These are phyloP conservation scores for Paramecium sonneborni DNA, from an alignment of 73 alveolate genomes.

Conservation along the genomic window DNA sequence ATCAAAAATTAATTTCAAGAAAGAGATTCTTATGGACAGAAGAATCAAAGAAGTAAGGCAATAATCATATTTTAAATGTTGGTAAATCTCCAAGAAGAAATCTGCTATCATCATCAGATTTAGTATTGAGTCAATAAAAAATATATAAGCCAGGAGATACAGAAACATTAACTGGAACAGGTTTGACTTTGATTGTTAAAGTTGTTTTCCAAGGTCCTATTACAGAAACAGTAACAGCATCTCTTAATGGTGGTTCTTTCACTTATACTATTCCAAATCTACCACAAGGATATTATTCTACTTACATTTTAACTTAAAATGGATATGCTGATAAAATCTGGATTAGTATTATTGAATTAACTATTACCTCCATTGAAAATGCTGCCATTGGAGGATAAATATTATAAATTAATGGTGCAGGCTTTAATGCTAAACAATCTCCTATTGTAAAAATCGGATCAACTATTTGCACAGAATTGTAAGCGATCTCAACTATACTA, in stretches of 20 bases:
- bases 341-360: neutral
- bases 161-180: constrained; percentile 35
- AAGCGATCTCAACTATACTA: neutral
- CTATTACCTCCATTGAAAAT: neutral
- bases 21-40: constrained; percentile 39
- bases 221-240: neutral
- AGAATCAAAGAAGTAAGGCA: neutral
- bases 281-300: constrained; percentile 29
- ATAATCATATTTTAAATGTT: constrained; percentile 3
- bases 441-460: neutral
- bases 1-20: neutral
- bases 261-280: constrained; percentile 30
- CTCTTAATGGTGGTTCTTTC: neutral
- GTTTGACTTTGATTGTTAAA: neutral
- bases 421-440: neutral
- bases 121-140: constrained; percentile 19
- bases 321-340: constrained; percentile 55
- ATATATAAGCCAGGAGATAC: neutral
- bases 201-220: neutral
- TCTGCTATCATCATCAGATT: neutral
- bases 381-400: constrained; percentile 37
- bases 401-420: constrained; percentile 2
- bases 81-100: constrained; percentile 40
- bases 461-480: neutral
- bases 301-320: neutral